Base-by-base conservation (phyloP, 2,329 filamentous ascomycete genomes). In the Cladorrhinum sp. region DNA sequence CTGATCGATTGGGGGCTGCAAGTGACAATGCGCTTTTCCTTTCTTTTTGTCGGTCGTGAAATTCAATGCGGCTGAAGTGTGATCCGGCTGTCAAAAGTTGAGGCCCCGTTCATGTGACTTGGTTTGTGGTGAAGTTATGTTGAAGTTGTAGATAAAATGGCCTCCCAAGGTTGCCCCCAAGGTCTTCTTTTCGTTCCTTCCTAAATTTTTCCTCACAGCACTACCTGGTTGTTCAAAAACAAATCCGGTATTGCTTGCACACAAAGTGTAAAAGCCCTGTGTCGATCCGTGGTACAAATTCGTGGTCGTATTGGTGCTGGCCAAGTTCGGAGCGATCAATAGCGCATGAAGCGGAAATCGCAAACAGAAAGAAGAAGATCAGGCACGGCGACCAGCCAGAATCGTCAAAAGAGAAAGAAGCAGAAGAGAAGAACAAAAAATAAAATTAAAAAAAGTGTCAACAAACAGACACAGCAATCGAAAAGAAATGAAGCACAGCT, bases 401-500 rank as follows among this genome's bases (percentile, higher is more conserved):
- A 58, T 49, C 56, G 49, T 33, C 23, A 55, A 52, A 51, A 7
- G 28, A 54, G 12, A 18, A 48, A 52, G 33, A 64, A 58, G 57
- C 55, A 28, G 39, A 60, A 24, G 59, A 63, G 61, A 49, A 2
- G 3, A 20, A 16, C 46, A 3, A 20, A 3, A 8, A 39, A 9
- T 12, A 55, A 8, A 33, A 55, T 2, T 5, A 36, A 10, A 12
- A 36, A 36, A 36, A 36, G 7, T 36, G 8, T 9, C 33, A 16
- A 46, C 50, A 48, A 55, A 55, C 39, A 48, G 48, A 46, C 16
- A 36, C n/a, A 24, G n/a, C n/a, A 21, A 46, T 46, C 63, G 65
- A 57, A 57, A 24, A 59, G 6, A 26, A 65, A 61, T 39, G 62
- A 69, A 67, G 66, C 64, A 62, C 66, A 64, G 65, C 66, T 66